These are phyloP conservation scores for Antitrichia curtipendula DNA, from an alignment of 225 moss, liverwort and hornwort species.

Conservation along the genomic window DNA sequence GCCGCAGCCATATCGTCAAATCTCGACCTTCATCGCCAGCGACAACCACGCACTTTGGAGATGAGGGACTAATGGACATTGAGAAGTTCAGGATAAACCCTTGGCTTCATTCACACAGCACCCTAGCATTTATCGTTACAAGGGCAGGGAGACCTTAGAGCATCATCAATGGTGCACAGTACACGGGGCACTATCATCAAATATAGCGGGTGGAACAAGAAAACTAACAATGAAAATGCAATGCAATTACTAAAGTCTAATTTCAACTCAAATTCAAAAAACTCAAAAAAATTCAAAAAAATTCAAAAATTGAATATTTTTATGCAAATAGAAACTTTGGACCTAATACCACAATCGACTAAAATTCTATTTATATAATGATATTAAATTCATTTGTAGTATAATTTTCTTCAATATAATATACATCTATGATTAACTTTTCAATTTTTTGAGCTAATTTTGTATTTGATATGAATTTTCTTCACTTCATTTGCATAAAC, in stretches of 20 bases:
- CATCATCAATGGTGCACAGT: background rate
- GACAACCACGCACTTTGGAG: background rate
- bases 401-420: background rate
- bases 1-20: conserved; percentile 4
- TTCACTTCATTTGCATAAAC: too few relatives aligned
- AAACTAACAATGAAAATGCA: background rate
- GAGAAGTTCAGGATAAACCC: background rate
- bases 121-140: background rate
- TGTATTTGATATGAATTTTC: background rate
- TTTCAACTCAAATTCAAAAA: background rate
- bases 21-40: background rate
- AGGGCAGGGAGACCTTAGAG: background rate
- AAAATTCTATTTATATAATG: background rate
- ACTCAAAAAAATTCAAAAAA: too few relatives aligned
- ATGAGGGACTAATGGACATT: background rate
- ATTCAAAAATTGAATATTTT: background rate
- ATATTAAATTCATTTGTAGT: accelerated
- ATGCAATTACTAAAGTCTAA: background rate
- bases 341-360: accelerated
- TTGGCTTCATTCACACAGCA: background rate
- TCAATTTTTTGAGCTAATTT: background rate
- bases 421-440: background rate
- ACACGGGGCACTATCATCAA: background rate
- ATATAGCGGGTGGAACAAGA: background rate
- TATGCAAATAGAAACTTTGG: background rate